Evolutionary conservation across 2,329 filamentous ascomycete species (phyloP), one percentile per base, ranked within the genome.

Genomic region (Fusarium marasasianum): DNA sequence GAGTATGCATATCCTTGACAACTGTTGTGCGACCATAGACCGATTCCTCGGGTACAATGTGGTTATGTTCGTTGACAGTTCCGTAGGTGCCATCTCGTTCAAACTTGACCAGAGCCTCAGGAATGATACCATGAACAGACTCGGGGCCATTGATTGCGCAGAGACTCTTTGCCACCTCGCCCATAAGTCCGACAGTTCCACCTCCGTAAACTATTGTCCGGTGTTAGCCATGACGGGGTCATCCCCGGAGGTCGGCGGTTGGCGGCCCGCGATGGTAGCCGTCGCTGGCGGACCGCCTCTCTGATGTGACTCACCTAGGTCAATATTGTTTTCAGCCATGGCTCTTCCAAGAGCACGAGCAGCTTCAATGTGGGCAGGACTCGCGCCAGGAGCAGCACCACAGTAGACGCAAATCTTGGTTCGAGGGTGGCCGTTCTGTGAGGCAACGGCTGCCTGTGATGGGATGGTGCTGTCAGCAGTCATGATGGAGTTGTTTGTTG

Each of bases 111-210:
- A 99, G 89, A 0, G 96, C 93, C 58, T 92, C 89, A 10, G 96
- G 96, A 79, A 99, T 98, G 81, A 99, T 93, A 80, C 96, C 96
- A 84, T 98, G 96, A 22, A 98, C 96, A 18, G 92, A 85, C 57
- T 91, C 83, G 1, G 95, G 94, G 6, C 96, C 96, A 10, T 92
- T 91, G 72, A 98, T 90, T 0, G 92, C 88, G 76, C 97, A 94
- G 35, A 99, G 91, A 0, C 94, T 95, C 78, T 92, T 92, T 51
- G 96, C 94, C 17, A 98, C 84, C 81, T 98, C 95, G 80, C 96
- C 96, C 96, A 99, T 99, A 51, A 99, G 89, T 15, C 96, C 96
- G 43, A 94, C 91, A 6, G 96, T 98, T 79, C 96, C 96, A 76
- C 96, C 96, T 76, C 96, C 96, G 83, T 98, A 99, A 74, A 98